Evolutionary conservation across 2,329 filamentous ascomycete genomes (phyloP), one percentile per base, ranked within the genome.

Genomic region (Exophiala lecanii-corni): DNA sequence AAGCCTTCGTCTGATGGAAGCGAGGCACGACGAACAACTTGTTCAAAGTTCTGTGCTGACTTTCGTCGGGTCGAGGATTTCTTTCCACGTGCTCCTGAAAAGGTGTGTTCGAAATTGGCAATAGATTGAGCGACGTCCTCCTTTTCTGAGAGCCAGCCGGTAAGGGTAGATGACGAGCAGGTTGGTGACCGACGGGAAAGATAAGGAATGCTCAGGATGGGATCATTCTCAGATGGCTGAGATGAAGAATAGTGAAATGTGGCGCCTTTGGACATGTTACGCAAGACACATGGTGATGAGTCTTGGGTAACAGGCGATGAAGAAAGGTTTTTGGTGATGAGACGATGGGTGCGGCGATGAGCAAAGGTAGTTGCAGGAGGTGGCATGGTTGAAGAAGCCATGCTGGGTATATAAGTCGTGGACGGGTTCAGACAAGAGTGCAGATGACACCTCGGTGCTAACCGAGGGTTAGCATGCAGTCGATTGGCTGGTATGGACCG

Each of bases 1-100:
- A 96, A 73, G 41, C 88, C 89, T 62, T 89, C 94, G 69, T 96
- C 89, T 12, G 87, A 92, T 46, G 56, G 81, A 59, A 49, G 76
- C 73, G 58, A 38, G 79, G 78, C 44, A 76, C 78, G 70, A 30
- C 62, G 61, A 65, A 59, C 53, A 63, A 47, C 38, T n/a, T 51
- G 51, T 26, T 55, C 50, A 31, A 53, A 52, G 33, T 44, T 35
- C 26, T 44, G 47, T 12, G 48, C 40, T n/a, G 52, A 50, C 18
- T 45, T 45, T 32, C 54, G 54, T 32, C 52, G 52, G 25, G 49
- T 41, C 35, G 59, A 68, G 50, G 59, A 65, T 62, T 59, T 38
- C 59, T 57, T 37, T 56, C 62, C 45, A 53, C 57, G 51, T 61
- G 56, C 54, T 50, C 74, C 67, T 54, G 75, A 66, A 45, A 83